These are phyloP conservation scores for Mycosphaerelloides madeirae DNA, from an alignment of 2,329 filamentous ascomycete genomes.

Conservation along the genomic window DNA sequence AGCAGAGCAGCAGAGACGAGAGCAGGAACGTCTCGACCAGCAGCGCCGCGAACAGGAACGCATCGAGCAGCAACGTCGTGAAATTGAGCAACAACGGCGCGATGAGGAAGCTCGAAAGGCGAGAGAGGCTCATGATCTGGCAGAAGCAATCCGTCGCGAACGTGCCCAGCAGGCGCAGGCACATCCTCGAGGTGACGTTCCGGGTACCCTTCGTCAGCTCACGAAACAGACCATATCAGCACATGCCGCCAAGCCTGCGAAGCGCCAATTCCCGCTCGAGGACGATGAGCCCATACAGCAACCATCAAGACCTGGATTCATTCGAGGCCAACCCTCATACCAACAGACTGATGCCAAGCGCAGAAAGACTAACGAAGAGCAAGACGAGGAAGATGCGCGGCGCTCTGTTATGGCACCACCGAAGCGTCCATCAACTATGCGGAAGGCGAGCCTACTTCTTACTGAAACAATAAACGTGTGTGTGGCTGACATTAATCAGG, in stretches of 20 bases:
- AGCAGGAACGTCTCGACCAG: conserved; percentile 37
- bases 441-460: conserved; percentile 54
- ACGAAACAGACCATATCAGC: conserved; percentile 59
- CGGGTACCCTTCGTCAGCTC: conserved; percentile 51
- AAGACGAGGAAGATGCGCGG: conserved; percentile 55
- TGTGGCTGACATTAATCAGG: conserved; percentile 39
- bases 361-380: conserved; percentile 69
- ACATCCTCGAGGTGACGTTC: conserved; percentile 46
- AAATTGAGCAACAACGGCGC: conserved; percentile 35
- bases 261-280: conserved; percentile 67
- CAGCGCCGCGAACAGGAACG: conserved; percentile 26
- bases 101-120: conserved; percentile 27
- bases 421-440: conserved; percentile 71
- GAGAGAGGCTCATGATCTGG: conserved; percentile 31
- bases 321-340: conserved; percentile 46
- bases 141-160: conserved; percentile 34
- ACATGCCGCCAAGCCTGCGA: conserved; percentile 67
- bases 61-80: conserved; percentile 21
- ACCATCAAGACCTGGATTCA: conserved; percentile 50
- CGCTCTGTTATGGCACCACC: conserved; percentile 74
- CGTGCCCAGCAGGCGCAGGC: conserved; percentile 30
- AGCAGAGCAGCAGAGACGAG: conserved; percentile 33
- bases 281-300: conserved; percentile 57
- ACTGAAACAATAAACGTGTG: no score
- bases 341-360: conserved; percentile 73